Conservation (phyloP, 2,329 filamentous ascomycete genomes). For the Aureobasidium sp. region DNA sequence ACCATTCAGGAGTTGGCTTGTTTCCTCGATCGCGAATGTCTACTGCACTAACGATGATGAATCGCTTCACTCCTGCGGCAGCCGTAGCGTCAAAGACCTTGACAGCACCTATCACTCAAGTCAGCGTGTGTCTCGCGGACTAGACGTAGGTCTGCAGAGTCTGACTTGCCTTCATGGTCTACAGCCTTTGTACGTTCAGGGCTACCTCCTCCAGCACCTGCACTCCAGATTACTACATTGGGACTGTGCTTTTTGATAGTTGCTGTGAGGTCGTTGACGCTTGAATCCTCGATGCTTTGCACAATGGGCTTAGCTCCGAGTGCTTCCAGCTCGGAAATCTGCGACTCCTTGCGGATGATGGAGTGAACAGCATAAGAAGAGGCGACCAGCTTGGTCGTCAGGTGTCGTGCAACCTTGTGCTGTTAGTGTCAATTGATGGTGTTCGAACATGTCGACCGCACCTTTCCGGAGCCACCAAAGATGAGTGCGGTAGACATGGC, state of each 20-base stretch:
- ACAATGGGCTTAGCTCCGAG: conserved; percentile 36
- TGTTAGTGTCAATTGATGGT: neutral
- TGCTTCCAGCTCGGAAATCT: conserved; percentile 26
- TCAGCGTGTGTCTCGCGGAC: neutral
- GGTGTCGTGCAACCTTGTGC: conserved; percentile 25
- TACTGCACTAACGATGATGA: conserved; percentile 57
- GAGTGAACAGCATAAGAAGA: conserved; percentile 23
- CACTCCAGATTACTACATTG: conserved; percentile 25
- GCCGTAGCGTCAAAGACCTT: conserved; percentile 54
- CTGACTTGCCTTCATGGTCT: conserved; percentile 41
- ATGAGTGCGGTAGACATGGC: conserved; percentile 18
- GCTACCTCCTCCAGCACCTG: conserved; percentile 28
- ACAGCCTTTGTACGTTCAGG: conserved; percentile 49
- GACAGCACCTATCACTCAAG: conserved; percentile 39
- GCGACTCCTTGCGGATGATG: conserved; percentile 26
- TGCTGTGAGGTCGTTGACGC: conserved; percentile 29
- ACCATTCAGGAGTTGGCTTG: conserved; percentile 33
- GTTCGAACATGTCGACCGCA: neutral
- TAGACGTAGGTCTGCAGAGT: no score
- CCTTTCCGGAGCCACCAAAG: conserved; percentile 27
- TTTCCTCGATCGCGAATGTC: conserved; percentile 41
- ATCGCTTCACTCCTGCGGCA: conserved; percentile 48
- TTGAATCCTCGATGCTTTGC: conserved; percentile 33
- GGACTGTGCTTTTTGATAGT: conserved; percentile 29
- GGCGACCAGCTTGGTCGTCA: conserved; percentile 23